Evolutionary conservation across 257 asterid species (phyloP).

Genomic region (Phtheirospermum japonicum): DNA sequence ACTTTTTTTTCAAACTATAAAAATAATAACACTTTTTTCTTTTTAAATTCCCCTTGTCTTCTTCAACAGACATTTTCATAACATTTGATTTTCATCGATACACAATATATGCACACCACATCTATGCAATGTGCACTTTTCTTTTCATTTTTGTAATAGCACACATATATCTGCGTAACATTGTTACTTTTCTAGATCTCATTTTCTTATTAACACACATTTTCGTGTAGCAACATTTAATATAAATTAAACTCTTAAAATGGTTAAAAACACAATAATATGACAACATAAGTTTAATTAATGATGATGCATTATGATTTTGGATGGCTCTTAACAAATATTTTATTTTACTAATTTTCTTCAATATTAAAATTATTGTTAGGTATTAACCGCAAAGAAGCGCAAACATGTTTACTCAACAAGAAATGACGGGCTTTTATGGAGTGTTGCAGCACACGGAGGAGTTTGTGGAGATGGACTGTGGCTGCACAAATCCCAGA

Average conservation of each 20-base stretch:
- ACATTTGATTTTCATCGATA: not conserved
- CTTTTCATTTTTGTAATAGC: too few relatives aligned
- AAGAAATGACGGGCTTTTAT: conserved; percentile 18
- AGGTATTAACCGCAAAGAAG: not conserved
- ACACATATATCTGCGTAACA: not conserved
- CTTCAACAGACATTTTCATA: too few relatives aligned
- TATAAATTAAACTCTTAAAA: too few relatives aligned
- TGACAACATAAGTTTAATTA: too few relatives aligned
- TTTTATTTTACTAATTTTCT: not conserved
- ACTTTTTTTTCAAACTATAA: not conserved
- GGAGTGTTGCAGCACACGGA: conserved; percentile 20
- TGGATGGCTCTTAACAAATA: too few relatives aligned
- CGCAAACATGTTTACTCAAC: conserved; percentile 27
- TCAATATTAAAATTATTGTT: not conserved
- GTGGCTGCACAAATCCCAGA: conserved; percentile 32
- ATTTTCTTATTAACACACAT: not conserved
- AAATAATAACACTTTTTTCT: too few relatives aligned
- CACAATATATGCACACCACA: not conserved
- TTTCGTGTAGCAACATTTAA: too few relatives aligned
- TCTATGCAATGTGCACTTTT: not conserved
- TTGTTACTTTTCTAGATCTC: not conserved
- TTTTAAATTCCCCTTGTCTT: too few relatives aligned
- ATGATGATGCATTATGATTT: too few relatives aligned
- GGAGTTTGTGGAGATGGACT: conserved; percentile 20
- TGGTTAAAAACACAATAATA: too few relatives aligned